Conservation (phyloP, 441 rosid genomes). For the Isatis lusitanica region DNA sequence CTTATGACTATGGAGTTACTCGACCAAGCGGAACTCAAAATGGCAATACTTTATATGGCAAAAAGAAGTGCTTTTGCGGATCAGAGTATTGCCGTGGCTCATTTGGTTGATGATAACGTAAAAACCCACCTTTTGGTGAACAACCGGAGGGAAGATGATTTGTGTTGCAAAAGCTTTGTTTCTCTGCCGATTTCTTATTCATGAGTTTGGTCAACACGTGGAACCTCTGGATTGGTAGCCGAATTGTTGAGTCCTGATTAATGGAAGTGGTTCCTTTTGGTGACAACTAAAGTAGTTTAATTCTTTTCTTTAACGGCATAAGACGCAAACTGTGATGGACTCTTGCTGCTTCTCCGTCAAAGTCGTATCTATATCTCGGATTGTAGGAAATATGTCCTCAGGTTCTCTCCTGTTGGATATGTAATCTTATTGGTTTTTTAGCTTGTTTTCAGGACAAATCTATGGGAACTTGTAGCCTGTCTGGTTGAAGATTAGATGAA, state of each 20-base stretch:
- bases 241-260: background rate
- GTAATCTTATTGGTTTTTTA: conserved; percentile 5
- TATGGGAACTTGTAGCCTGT: background rate
- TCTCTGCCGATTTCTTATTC: background rate
- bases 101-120: conserved; percentile 38
- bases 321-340: conserved; percentile 22
- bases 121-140: background rate
- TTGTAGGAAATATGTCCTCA: background rate
- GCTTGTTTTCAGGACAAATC: background rate
- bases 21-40: conserved; percentile 33
- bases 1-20: conserved; percentile 70
- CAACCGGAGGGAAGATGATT: background rate
- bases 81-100: conserved; percentile 49
- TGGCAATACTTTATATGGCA: conserved; percentile 35
- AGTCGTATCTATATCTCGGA: conserved; percentile 3
- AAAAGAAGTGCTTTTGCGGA: conserved; percentile 53
- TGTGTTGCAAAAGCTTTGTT: conserved; percentile 26
- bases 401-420: conserved; percentile 15
- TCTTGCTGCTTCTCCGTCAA: conserved; percentile 18
- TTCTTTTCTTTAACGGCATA: conserved; percentile 16
- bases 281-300: background rate
- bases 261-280: conserved; percentile 19
- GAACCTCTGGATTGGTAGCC: background rate
- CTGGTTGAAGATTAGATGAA: background rate
- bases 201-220: conserved; percentile 36